phyloP scores from a whole-genome alignment of 805 yeast species.

The Kuraishia piskuri region DNA sequence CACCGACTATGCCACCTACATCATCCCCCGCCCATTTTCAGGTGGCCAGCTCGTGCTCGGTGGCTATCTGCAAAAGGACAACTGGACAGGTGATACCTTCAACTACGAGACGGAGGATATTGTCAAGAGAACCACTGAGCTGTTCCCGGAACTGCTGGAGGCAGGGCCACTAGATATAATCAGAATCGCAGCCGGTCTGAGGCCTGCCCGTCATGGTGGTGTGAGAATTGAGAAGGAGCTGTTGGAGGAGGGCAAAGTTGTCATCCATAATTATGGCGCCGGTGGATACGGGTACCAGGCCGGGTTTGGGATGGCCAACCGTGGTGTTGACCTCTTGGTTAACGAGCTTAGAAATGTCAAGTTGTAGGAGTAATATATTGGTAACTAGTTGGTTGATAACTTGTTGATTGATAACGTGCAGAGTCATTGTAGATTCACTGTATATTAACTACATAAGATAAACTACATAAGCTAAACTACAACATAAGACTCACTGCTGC shows the following conservation, averaged over 20 bases:
- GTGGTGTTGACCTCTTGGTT: slow-evolving; percentile 29
- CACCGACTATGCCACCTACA: slow-evolving; percentile 51
- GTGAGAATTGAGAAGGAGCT: slow-evolving; percentile 55
- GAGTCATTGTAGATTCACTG: too few relatives aligned
- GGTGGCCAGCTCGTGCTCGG: slow-evolving; percentile 65
- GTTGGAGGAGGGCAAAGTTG: slow-evolving; percentile 28
- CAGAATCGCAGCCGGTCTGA: slow-evolving; percentile 62
- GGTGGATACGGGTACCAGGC: slow-evolving; percentile 61
- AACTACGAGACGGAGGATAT: slow-evolving; percentile 53
- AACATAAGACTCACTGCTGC: too few relatives aligned
- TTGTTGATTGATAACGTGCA: too few relatives aligned
- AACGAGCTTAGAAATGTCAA: neutral
- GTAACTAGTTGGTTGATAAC: too few relatives aligned
- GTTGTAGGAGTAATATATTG: neutral
- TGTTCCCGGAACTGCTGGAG: slow-evolving; percentile 41
- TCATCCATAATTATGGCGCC: slow-evolving; percentile 70
- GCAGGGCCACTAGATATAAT: slow-evolving; percentile 36
- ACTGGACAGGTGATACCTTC: slow-evolving; percentile 55
- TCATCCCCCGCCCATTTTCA: slow-evolving; percentile 64
- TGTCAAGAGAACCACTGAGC: slow-evolving; percentile 43
- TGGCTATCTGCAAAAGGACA: slow-evolving; percentile 59
- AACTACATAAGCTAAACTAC: too few relatives aligned
- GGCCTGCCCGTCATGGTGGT: slow-evolving; percentile 76
- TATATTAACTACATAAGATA: too few relatives aligned
- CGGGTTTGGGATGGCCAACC: slow-evolving; percentile 50